Conservation (phyloP, 805 yeast species). For the Zygosaccharomyces rouxii region DNA sequence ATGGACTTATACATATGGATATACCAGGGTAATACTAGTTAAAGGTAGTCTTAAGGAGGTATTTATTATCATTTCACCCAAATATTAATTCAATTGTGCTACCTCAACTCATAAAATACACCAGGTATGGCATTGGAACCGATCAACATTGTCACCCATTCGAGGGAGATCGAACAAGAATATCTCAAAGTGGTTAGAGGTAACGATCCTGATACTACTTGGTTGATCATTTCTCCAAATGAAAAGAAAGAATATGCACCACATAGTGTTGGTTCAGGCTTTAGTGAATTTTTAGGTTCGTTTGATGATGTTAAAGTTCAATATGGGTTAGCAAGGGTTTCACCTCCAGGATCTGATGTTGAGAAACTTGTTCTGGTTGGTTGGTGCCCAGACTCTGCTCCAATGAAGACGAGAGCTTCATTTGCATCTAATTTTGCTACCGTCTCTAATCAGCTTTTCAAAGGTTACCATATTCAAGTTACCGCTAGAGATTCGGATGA, state of each 20-base stretch:
- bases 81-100: background rate
- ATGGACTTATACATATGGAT: background rate
- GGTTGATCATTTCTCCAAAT: conserved; percentile 79
- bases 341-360: conserved; percentile 89
- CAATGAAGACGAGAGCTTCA: conserved; percentile 67
- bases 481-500: conserved; percentile 95
- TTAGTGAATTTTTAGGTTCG: conserved; percentile 71
- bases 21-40: background rate
- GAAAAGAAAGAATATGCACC: conserved; percentile 43
- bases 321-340: conserved; percentile 83
- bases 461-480: conserved; percentile 91
- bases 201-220: conserved; percentile 54
- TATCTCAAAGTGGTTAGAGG: conserved; percentile 80
- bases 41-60: background rate
- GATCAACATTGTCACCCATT: conserved; percentile 58
- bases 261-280: conserved; percentile 51
- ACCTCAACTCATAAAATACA: background rate
- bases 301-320: conserved; percentile 87
- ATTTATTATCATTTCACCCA: background rate
- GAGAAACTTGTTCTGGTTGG: conserved; percentile 80
- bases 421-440: conserved; percentile 76
- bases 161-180: conserved; percentile 66
- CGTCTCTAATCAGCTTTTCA: conserved; percentile 56
- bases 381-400: conserved; percentile 97
- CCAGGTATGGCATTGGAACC: conserved; percentile 40